phyloP scores from a whole-genome alignment of 768 basidiomycete genomes.

The Pisolithus albus region DNA sequence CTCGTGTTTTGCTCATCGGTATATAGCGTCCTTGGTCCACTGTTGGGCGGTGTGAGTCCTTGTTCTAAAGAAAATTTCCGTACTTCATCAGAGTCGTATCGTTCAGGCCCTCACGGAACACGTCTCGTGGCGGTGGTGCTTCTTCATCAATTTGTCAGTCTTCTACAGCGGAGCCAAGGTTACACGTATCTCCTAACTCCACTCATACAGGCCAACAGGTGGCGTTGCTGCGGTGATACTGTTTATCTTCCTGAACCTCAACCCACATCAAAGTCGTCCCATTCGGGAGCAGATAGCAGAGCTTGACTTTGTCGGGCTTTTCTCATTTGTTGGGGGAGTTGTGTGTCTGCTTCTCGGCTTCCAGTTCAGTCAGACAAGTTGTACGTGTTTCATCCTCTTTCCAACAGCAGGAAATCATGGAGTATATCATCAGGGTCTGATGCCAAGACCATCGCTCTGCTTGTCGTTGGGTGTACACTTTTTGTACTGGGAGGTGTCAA shows the following conservation, averaged over 20 bases:
- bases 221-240: constrained; percentile 55
- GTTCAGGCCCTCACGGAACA: constrained; percentile 62
- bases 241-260: constrained; percentile 74
- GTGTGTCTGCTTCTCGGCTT: constrained; percentile 67
- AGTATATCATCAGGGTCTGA: constrained; percentile 41
- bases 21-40: constrained; percentile 60
- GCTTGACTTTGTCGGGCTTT: constrained; percentile 68
- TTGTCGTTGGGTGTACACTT: constrained; percentile 51
- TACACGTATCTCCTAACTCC: not conserved
- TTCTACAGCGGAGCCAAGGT: not conserved
- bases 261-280: constrained; percentile 57
- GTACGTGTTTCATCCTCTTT: constrained; percentile 34
- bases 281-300: constrained; percentile 52
- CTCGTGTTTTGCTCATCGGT: not conserved
- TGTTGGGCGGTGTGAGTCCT: constrained; percentile 69
- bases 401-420: not conserved
- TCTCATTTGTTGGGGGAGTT: constrained; percentile 58
- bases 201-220: constrained; percentile 57
- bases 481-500: constrained; percentile 49
- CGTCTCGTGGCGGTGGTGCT: constrained; percentile 80
- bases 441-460: constrained; percentile 52
- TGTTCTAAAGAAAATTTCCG: not conserved
- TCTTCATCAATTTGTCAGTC: constrained; percentile 69
- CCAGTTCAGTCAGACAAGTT: constrained; percentile 59
- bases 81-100: constrained; percentile 3